phyloP scores from a whole-genome alignment of 345 rosid genomes.

The Trapa incisa region DNA sequence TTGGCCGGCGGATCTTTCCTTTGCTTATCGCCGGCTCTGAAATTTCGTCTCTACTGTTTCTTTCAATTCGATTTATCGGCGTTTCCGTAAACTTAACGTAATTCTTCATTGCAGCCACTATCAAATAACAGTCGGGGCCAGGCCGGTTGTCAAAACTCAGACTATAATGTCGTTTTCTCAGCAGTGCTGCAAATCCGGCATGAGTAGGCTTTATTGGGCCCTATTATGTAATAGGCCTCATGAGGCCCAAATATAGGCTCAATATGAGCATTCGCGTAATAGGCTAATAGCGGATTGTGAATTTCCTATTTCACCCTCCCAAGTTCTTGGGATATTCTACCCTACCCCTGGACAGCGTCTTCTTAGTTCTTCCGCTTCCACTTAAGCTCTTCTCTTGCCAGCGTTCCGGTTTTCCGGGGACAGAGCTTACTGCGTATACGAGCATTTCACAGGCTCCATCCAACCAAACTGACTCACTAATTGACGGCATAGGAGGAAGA shows the following conservation, averaged over 20 bases:
- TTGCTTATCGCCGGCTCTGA: not conserved
- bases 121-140: not conserved
- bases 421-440: not conserved
- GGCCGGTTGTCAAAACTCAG: not conserved
- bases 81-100: not conserved
- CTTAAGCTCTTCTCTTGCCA: not conserved
- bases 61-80: not conserved
- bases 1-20: not conserved
- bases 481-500: conserved; percentile 10
- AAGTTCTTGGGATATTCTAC: not conserved
- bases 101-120: not conserved
- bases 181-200: no score
- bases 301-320: conserved; percentile 13
- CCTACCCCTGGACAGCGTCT: not conserved
- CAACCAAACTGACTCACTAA: not conserved
- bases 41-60: not conserved
- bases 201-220: no score
- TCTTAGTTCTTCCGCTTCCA: not conserved
- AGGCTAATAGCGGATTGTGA: not conserved
- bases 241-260: not conserved
- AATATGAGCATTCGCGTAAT: not conserved
- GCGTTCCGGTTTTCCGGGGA: not conserved
- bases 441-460: conserved; percentile 2
- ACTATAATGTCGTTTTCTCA: no score
- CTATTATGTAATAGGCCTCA: no score